These are phyloP conservation scores for Hemisphaericaspora xylanilytica DNA, from an alignment of 1,139 yeast species.

Conservation along the genomic window DNA sequence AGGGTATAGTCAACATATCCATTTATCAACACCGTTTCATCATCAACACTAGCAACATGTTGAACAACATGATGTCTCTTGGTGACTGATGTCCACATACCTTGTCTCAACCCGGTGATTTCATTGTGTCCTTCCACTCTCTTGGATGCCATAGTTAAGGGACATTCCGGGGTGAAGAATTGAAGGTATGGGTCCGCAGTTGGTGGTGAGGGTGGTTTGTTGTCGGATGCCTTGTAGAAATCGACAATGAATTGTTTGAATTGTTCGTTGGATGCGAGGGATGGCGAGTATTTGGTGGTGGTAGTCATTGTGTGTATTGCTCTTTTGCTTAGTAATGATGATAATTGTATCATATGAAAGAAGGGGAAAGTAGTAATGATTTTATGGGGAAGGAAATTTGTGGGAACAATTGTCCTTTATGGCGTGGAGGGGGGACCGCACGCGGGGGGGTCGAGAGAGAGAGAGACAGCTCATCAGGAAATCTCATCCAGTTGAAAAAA, in stretches of 20 bases:
- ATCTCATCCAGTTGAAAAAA: too few relatives aligned
- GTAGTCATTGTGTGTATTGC: conserved; percentile 6
- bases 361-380: neutral
- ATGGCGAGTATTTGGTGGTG: conserved; percentile 10
- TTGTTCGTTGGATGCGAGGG: conserved; percentile 6
- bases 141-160: conserved; percentile 19
- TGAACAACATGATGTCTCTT: conserved; percentile 22
- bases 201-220: conserved; percentile 17
- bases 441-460: too few relatives aligned
- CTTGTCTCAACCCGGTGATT: conserved; percentile 18
- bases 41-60: conserved; percentile 17
- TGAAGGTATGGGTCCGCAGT: conserved; percentile 19
- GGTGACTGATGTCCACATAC: conserved; percentile 23
- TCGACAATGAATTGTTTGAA: conserved; percentile 16
- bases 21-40: conserved; percentile 14
- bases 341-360: neutral
- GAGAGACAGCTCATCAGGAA: neutral
- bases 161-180: conserved; percentile 16
- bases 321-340: neutral
- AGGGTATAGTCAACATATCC: conserved; percentile 23
- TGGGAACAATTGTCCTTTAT: neutral
- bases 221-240: conserved; percentile 22
- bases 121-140: conserved; percentile 13
- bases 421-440: too few relatives aligned
- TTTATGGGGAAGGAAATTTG: neutral